A percentile compares a stretch with the other conserved stretches of the same genome.
Evolutionary conservation across 257 asterid genomes (phyloP).

Genomic region (Solanum lycopersicoides): DNA sequence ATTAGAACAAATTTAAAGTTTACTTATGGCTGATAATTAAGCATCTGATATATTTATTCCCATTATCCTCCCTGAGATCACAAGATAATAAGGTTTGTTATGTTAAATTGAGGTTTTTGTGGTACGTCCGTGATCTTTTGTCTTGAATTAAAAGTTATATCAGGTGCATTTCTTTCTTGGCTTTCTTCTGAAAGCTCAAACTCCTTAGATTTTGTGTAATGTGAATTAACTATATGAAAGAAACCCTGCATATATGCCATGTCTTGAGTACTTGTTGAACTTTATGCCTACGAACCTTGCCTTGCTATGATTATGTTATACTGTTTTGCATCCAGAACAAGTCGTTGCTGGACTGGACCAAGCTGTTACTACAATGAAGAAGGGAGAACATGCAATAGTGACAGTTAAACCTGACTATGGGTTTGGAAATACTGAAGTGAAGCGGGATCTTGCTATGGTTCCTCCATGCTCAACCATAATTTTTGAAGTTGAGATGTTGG

Average conservation of each 20-base stretch:
- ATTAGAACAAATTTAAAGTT: not conserved
- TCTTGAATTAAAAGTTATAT: not conserved
- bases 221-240: not conserved
- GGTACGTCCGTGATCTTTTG: not conserved
- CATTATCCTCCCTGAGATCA: not conserved
- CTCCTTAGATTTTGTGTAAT: not conserved
- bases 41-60: not conserved
- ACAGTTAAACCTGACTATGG: slow-evolving; percentile 57
- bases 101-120: not conserved
- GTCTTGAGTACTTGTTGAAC: not conserved
- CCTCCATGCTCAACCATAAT: slow-evolving; percentile 49
- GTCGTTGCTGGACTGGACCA: slow-evolving; percentile 55
- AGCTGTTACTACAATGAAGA: slow-evolving; percentile 57
- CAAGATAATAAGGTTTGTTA: not conserved
- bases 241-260: not conserved
- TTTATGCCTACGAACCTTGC: not conserved
- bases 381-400: slow-evolving; percentile 42
- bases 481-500: slow-evolving; percentile 69
- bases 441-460: slow-evolving; percentile 36
- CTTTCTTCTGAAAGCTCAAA: not conserved
- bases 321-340: slow-evolving; percentile 35
- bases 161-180: not conserved
- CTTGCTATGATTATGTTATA: not conserved
- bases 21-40: not conserved
- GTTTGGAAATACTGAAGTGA: slow-evolving; percentile 40